Conservation (phyloP, 306 rosid species). For the Cercis canadensis region DNA sequence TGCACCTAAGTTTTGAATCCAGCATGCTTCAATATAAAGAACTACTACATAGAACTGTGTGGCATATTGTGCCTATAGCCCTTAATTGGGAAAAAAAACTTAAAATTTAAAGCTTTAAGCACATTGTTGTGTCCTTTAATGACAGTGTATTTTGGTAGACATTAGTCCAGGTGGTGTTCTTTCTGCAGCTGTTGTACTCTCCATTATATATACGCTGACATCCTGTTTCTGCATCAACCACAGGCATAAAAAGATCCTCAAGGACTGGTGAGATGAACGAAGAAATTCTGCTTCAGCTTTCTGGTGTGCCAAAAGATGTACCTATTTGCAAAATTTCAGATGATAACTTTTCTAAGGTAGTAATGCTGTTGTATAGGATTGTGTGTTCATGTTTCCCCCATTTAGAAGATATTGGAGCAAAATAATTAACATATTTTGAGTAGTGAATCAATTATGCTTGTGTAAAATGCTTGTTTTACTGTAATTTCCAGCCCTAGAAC, state of each 20-base stretch:
- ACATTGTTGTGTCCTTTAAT: conserved; percentile 12
- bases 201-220: conserved; percentile 21
- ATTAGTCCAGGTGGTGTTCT: conserved; percentile 13
- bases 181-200: conserved; percentile 15
- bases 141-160: conserved; percentile 13
- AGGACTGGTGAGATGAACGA: conserved; percentile 40
- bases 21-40: conserved; percentile 9
- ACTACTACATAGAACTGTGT: not conserved
- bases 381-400: conserved; percentile 8
- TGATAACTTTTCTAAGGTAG: conserved; percentile 75
- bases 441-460: conserved; percentile 1
- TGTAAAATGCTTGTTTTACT: conserved; percentile 16
- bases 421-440: conserved; percentile 19
- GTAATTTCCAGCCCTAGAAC: conserved; percentile 19
- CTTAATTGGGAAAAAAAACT: conserved; percentile 5
- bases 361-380: conserved; percentile 28
- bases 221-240: conserved; percentile 31
- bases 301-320: conserved; percentile 46
- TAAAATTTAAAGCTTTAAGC: conserved; percentile 10
- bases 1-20: not conserved
- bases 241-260: conserved; percentile 58
- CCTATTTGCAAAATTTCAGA: conserved; percentile 71
- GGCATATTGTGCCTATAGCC: conserved; percentile 14
- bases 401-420: conserved; percentile 27
- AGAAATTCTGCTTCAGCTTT: conserved; percentile 58